A percentile compares a stretch with the other conserved stretches of the same genome.
These are phyloP conservation scores for Juncus inflexus DNA, from an alignment of 176 grass and related monocot genomes.

Conservation along the genomic window DNA sequence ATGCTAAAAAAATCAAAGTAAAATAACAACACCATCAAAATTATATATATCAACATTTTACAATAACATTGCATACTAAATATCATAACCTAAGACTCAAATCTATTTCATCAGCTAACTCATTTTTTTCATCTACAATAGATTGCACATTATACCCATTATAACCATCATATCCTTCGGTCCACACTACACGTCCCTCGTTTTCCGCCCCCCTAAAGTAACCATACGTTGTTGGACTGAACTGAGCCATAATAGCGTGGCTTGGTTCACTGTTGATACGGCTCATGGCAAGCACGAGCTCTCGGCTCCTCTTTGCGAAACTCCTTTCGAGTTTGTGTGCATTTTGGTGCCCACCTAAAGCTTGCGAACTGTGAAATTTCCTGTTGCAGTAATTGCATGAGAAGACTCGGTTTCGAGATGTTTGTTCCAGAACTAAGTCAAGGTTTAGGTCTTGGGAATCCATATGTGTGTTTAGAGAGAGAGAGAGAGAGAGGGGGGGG, in stretches of 20 bases:
- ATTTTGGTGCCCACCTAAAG: constrained; percentile 39
- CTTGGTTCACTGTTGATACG: constrained; percentile 6
- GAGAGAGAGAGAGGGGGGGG: constrained; percentile 14
- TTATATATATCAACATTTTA: constrained; percentile 3
- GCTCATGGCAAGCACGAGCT: constrained; percentile 21
- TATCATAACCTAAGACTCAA: constrained; percentile 27
- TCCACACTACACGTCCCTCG: neutral
- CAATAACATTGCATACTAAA: neutral
- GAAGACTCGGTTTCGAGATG: constrained; percentile 15
- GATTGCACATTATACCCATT: constrained; percentile 17
- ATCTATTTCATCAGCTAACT: constrained; percentile 23
- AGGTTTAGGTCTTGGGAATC: constrained; percentile 30
- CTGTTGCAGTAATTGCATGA: constrained; percentile 34
- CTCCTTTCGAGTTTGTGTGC: constrained; percentile 40
- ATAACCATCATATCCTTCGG: neutral
- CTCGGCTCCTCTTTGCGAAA: constrained; percentile 25
- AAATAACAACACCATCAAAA: constrained; percentile 8
- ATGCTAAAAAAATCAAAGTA: neutral
- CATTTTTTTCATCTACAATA: constrained; percentile 19
- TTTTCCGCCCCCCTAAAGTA: neutral
- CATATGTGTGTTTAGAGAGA: constrained; percentile 1
- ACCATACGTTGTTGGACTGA: neutral
- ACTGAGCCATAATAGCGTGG: constrained; percentile 9
- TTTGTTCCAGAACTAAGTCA: constrained; percentile 19
- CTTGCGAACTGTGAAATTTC: constrained; percentile 39